Evolutionary conservation across 2,329 filamentous ascomycete species (phyloP).

Genomic region (Didymella glomerata): DNA sequence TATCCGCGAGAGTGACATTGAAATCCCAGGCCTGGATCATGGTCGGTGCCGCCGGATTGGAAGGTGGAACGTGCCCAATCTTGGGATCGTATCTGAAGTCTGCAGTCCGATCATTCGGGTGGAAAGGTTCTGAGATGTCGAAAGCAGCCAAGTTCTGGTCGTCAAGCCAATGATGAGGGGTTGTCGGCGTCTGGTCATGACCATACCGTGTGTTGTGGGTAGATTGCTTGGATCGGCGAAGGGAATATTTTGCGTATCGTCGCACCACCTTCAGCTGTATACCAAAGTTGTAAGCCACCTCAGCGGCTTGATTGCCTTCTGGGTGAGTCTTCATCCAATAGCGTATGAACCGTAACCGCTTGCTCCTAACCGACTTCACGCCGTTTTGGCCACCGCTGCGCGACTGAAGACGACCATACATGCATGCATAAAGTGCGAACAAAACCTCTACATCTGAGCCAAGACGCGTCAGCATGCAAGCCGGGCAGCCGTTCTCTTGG

Average conservation of each 20-base stretch:
- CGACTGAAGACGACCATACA: conserved; percentile 30
- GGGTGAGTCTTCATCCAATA: conserved; percentile 34
- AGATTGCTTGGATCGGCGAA: conserved; percentile 1
- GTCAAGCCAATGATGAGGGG: neutral
- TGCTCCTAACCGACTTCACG: conserved; percentile 27
- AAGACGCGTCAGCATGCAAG: conserved; percentile 44
- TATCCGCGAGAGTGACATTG: neutral
- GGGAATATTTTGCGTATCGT: conserved; percentile 5
- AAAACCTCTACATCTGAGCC: conserved; percentile 35
- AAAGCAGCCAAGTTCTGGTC: neutral
- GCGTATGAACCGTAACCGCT: conserved; percentile 34
- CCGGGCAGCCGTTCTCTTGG: conserved; percentile 37
- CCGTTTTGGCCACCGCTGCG: conserved; percentile 15
- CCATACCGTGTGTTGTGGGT: neutral
- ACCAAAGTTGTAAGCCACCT: conserved; percentile 35
- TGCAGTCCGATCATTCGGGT: neutral
- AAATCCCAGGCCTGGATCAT: neutral
- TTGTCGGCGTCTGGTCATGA: neutral
- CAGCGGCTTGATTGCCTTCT: conserved; percentile 18
- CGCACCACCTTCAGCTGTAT: conserved; percentile 29
- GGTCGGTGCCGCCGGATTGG: neutral
- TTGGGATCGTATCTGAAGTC: neutral
- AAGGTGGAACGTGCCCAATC: neutral
- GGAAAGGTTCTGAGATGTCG: neutral
- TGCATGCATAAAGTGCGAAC: conserved; percentile 38